Percentiles rank a stretch among this genome's conserved stretches.
Conservation (phyloP, 1,284 basidiomycete species). For the Ganoderma lucidum region DNA sequence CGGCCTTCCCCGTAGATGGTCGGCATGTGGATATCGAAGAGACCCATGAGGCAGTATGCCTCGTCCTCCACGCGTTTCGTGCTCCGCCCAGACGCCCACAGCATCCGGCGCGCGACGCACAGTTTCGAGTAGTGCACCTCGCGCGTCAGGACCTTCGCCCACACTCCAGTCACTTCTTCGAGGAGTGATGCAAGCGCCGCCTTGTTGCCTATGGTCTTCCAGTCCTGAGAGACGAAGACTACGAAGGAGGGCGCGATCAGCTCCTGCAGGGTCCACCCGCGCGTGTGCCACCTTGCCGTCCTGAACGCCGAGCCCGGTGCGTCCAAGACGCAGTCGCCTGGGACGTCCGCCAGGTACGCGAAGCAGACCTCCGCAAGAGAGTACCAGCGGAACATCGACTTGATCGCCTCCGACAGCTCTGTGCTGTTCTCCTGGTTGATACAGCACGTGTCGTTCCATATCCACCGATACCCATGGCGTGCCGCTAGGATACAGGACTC, state of each 20-base stretch:
- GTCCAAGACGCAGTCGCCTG: no score
- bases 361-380: slow-evolving; percentile 19
- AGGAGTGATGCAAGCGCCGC: no score
- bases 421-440: slow-evolving; percentile 25
- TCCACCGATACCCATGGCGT: not conserved
- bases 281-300: slow-evolving; percentile 20
- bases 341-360: slow-evolving; percentile 22
- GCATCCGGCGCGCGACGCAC: slow-evolving; percentile 18
- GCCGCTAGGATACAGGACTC: slow-evolving; percentile 2
- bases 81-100: slow-evolving; percentile 15
- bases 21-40: slow-evolving; percentile 21
- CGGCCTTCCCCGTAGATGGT: slow-evolving; percentile 22
- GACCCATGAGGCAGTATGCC: slow-evolving; percentile 21
- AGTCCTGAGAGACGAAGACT: slow-evolving; percentile 21
- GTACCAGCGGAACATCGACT: slow-evolving; percentile 25
- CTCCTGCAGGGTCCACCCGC: slow-evolving; percentile 28
- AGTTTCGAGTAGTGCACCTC: not conserved
- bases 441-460: slow-evolving; percentile 26
- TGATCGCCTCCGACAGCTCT: slow-evolving; percentile 24
- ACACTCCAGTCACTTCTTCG: not conserved
- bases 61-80: slow-evolving; percentile 18
- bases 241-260: slow-evolving; percentile 21
- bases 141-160: not conserved
- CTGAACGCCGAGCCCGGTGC: not conserved
- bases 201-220: slow-evolving; percentile 14